phyloP scores from a whole-genome alignment of 352 stramenopile species.

The Phytophthora quininea region DNA sequence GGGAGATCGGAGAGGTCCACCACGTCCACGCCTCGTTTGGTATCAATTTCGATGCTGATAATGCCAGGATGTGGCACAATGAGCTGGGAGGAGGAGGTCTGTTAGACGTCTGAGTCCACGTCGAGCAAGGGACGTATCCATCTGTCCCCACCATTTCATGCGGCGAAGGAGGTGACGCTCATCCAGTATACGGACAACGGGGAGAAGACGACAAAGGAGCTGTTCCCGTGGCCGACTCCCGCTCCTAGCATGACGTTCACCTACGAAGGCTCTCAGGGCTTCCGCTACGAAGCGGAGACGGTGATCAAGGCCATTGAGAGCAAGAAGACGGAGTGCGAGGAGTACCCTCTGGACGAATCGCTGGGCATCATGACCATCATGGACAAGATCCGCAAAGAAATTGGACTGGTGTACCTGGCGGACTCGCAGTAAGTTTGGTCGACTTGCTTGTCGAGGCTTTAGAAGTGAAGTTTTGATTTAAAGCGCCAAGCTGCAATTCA shows the following conservation, averaged over 20 bases:
- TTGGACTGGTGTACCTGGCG: conserved; percentile 49
- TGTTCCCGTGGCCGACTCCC: conserved; percentile 48
- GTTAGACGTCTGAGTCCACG: conserved; percentile 82
- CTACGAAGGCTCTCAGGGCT: conserved; percentile 59
- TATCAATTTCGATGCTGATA: conserved; percentile 36
- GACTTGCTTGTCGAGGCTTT: not conserved
- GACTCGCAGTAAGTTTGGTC: conserved; percentile 17
- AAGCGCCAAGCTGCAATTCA: not conserved
- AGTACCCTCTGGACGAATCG: conserved; percentile 60
- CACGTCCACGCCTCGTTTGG: conserved; percentile 60
- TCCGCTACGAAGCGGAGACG: conserved; percentile 75
- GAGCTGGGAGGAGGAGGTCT: conserved; percentile 72
- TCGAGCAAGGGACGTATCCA: conserved; percentile 68
- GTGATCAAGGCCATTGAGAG: conserved; percentile 63
- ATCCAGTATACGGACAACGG: conserved; percentile 15
- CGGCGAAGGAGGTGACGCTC: conserved; percentile 49
- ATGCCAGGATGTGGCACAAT: conserved; percentile 65
- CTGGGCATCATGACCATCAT: conserved; percentile 61
- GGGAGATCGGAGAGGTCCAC: conserved; percentile 55
- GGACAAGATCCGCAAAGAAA: conserved; percentile 60
- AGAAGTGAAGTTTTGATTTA: not conserved
- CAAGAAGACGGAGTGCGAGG: conserved; percentile 44
- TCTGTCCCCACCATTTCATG: conserved; percentile 55
- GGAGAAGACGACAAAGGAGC: conserved; percentile 34
- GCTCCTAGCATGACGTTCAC: conserved; percentile 53